A percentile compares a stretch with the other conserved stretches of the same genome.
phyloP scores from a whole-genome alignment of 371 early-diverging fungal species.

The Lichtheimia hyalospora region DNA sequence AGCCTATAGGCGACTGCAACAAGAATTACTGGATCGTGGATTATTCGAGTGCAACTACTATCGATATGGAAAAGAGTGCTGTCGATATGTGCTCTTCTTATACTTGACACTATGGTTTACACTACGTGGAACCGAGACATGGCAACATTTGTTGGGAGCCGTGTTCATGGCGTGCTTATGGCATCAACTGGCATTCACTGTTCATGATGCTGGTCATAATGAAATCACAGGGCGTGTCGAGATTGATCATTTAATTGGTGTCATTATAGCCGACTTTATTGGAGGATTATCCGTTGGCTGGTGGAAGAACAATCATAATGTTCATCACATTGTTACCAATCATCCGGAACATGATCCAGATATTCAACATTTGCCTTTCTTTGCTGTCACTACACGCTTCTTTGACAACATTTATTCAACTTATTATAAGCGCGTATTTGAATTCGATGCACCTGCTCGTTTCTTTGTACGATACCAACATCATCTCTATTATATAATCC shows the following conservation, averaged over 20 bases:
- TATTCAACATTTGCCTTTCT: conserved; percentile 95
- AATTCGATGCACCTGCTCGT: conserved; percentile 76
- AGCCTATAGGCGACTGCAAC: conserved; percentile 68
- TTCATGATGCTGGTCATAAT: conserved; percentile 95
- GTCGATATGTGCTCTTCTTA: conserved; percentile 66
- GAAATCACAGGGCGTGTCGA: conserved; percentile 78
- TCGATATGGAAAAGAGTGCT: conserved; percentile 74
- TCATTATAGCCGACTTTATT: conserved; percentile 75
- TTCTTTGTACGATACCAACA: conserved; percentile 83
- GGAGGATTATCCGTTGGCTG: conserved; percentile 93
- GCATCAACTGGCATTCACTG: conserved; percentile 92
- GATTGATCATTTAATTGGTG: conserved; percentile 82
- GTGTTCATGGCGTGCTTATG: conserved; percentile 75
- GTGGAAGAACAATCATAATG: conserved; percentile 97
- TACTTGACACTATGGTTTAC: conserved; percentile 63
- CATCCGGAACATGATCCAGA: conserved; percentile 94
- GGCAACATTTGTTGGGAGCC: conserved; percentile 64
- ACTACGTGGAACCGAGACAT: conserved; percentile 59
- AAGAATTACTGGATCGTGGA: conserved; percentile 58
- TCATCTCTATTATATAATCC: conserved; percentile 80
- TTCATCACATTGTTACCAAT: conserved; percentile 92
- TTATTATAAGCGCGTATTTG: conserved; percentile 83
- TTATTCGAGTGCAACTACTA: conserved; percentile 75
- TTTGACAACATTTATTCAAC: conserved; percentile 86
- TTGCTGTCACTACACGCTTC: conserved; percentile 84